Percentiles rank a stretch among this genome's conserved stretches.
Evolutionary conservation across 2,329 filamentous ascomycete genomes (phyloP).

Genomic region (Clonostachys sp.): DNA sequence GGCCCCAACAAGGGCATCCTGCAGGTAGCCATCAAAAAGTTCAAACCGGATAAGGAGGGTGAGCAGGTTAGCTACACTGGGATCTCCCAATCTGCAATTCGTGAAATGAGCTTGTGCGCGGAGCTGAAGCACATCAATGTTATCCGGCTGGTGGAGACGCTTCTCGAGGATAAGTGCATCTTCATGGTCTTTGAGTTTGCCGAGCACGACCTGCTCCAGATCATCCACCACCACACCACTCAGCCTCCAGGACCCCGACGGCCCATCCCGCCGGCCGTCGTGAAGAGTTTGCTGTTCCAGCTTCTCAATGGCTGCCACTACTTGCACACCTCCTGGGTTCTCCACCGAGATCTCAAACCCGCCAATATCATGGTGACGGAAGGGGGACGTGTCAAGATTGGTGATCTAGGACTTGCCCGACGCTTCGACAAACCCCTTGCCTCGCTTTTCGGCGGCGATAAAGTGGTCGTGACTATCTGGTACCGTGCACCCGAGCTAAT

Average conservation of each 20-base stretch:
- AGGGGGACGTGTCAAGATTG: constrained; percentile 85
- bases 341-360: constrained; percentile 94
- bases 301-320: constrained; percentile 93
- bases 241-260: constrained; percentile 79
- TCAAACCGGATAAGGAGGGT: constrained; percentile 98
- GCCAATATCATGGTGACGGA: constrained; percentile 99
- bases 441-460: constrained; percentile 88
- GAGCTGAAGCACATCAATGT: constrained; percentile 87
- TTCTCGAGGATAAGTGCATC: constrained; percentile 97
- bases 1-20: constrained; percentile 41
- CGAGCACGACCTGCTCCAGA: constrained; percentile 94
- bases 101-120: constrained; percentile 95
- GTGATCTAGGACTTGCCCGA: constrained; percentile 86
- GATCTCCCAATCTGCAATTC: constrained; percentile 93
- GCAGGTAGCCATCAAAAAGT: constrained; percentile 98
- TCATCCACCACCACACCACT: constrained; percentile 96
- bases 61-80: constrained; percentile 93
- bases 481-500: constrained; percentile 94
- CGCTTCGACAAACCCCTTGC: constrained; percentile 93
- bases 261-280: constrained; percentile 80
- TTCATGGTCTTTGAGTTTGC: constrained; percentile 99
- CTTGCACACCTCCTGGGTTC: constrained; percentile 92
- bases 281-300: constrained; percentile 95
- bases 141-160: constrained; percentile 88
- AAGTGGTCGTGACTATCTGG: constrained; percentile 99